A percentile compares a stretch with the other conserved stretches of the same genome.
These are phyloP conservation scores for Plantago lanceolata DNA, from an alignment of 305 asterid species.

Conservation along the genomic window DNA sequence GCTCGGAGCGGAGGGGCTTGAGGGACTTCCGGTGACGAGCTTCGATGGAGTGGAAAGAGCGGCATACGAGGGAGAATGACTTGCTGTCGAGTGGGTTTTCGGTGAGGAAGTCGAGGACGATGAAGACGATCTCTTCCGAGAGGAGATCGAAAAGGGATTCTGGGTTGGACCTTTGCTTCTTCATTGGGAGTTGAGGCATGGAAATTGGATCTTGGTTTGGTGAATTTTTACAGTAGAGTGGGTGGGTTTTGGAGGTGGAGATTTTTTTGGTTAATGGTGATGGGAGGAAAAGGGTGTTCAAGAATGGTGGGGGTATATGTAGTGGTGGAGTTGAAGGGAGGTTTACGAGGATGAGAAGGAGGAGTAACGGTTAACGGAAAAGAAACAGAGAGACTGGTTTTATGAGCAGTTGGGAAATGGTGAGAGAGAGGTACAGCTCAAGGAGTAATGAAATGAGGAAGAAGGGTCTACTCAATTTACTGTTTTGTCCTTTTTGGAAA, in stretches of 20 bases:
- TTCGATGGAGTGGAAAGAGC: constrained; percentile 43
- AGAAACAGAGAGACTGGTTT: constrained; percentile 9
- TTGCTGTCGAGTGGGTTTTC: constrained; percentile 61
- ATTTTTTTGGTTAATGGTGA: not conserved
- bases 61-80: constrained; percentile 68
- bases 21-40: constrained; percentile 36
- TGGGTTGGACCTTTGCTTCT: constrained; percentile 29
- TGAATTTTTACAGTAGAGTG: too few relatives aligned
- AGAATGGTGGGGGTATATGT: not conserved
- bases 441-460: constrained; percentile 25
- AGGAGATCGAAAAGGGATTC: constrained; percentile 53
- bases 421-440: not conserved
- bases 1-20: constrained; percentile 64
- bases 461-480: constrained; percentile 25
- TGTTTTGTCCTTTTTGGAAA: constrained; percentile 23
- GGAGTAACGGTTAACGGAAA: constrained; percentile 33
- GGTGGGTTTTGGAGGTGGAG: too few relatives aligned
- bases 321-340: too few relatives aligned
- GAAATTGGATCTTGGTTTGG: constrained; percentile 13
- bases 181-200: constrained; percentile 18
- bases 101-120: constrained; percentile 54
- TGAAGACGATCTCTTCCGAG: constrained; percentile 59
- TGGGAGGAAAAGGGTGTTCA: not conserved
- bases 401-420: constrained; percentile 19
- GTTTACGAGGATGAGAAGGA: too few relatives aligned